These are phyloP conservation scores for Metarhizium anisopliae DNA, from an alignment of 2,329 filamentous ascomycete genomes.

Conservation along the genomic window DNA sequence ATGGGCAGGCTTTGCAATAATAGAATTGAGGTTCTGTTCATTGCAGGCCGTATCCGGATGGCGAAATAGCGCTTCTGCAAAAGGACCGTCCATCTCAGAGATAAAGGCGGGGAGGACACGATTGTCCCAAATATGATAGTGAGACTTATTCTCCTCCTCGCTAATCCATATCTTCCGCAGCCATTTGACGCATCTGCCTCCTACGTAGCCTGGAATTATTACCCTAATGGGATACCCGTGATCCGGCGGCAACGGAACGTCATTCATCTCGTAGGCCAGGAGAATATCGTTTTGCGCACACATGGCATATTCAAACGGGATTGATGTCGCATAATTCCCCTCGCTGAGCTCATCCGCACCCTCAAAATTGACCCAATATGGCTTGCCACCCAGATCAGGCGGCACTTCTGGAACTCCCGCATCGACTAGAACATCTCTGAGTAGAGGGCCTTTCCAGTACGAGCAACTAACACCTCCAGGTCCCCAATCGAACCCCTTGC, in stretches of 20 bases:
- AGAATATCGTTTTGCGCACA: background rate
- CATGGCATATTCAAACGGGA: slow-evolving; percentile 35
- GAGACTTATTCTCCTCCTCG: slow-evolving; percentile 32
- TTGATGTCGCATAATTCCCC: slow-evolving; percentile 37
- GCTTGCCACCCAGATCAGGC: background rate
- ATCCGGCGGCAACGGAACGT: slow-evolving; percentile 29
- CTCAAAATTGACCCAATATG: slow-evolving; percentile 37
- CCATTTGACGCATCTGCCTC: slow-evolving; percentile 38
- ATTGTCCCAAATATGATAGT: slow-evolving; percentile 36
- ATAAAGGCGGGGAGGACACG: slow-evolving; percentile 41
- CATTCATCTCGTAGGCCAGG: slow-evolving; percentile 31
- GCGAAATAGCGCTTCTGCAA: slow-evolving; percentile 35
- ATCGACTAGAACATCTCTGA: slow-evolving; percentile 34
- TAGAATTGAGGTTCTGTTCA: no score
- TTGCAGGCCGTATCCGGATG: slow-evolving; percentile 32
- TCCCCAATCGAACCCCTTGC: slow-evolving; percentile 40
- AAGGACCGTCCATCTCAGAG: slow-evolving; percentile 36
- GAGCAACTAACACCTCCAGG: slow-evolving; percentile 36
- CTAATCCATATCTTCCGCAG: slow-evolving; percentile 30
- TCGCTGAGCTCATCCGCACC: slow-evolving; percentile 37
- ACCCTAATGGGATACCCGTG: slow-evolving; percentile 35
- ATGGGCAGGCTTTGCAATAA: no score
- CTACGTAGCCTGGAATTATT: slow-evolving; percentile 34
- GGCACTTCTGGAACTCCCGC: slow-evolving; percentile 26
- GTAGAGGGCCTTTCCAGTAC: slow-evolving; percentile 38